Evolutionary conservation across 169 alveolate genomes (phyloP).

Genomic region (Amoebophrya sp.): DNA sequence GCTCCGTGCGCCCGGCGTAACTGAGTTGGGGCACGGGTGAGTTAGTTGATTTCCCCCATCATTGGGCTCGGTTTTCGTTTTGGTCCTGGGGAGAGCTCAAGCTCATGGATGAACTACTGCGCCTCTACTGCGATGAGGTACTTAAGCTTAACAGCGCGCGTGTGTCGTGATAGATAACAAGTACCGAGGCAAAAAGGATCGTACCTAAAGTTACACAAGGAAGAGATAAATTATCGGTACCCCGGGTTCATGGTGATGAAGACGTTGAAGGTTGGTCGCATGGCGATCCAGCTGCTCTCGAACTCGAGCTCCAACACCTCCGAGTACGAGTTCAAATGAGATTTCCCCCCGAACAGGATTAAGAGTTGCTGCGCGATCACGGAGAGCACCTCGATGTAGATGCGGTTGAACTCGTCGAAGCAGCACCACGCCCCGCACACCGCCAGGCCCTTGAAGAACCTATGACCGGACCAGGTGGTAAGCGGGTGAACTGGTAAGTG

Average conservation of each 20-base stretch:
- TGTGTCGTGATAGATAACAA: too few relatives aligned
- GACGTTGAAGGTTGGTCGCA: conserved; percentile 84
- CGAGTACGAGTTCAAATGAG: conserved; percentile 15
- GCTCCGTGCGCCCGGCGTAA: conserved; percentile 87
- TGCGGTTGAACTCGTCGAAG: conserved; percentile 92
- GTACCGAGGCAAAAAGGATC: too few relatives aligned
- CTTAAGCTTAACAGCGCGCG: too few relatives aligned
- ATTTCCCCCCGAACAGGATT: conserved; percentile 61
- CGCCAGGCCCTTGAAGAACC: conserved; percentile 84
- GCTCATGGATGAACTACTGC: too few relatives aligned
- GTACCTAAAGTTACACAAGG: too few relatives aligned
- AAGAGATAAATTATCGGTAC: too few relatives aligned
- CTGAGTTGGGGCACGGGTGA: background rate
- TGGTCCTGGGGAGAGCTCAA: too few relatives aligned
- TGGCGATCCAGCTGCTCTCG: conserved; percentile 69
- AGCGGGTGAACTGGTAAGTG: too few relatives aligned
- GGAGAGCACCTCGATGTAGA: conserved; percentile 86
- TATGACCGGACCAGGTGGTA: too few relatives aligned
- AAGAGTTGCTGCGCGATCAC: conserved; percentile 79
- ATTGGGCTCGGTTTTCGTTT: too few relatives aligned
- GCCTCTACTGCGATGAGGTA: too few relatives aligned
- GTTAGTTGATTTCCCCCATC: background rate
- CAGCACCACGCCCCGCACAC: conserved; percentile 89
- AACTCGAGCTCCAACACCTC: conserved; percentile 54
- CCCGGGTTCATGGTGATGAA: conserved; percentile 94